phyloP scores from a whole-genome alignment of 495 filamentous ascomycete species.

The Penicilliopsis zonata region DNA sequence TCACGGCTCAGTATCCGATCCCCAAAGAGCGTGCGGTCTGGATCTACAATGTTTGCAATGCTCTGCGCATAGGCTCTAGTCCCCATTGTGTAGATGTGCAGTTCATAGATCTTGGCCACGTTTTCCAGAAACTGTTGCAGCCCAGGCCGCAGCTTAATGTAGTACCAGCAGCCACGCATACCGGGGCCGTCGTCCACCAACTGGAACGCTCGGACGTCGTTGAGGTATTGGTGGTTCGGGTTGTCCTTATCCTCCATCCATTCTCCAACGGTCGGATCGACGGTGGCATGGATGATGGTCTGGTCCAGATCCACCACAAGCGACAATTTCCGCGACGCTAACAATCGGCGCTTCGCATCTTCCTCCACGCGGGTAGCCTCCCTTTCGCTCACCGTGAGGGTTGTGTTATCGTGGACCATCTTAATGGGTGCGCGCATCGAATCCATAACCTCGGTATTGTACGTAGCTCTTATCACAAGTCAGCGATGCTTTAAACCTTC shows the following conservation, averaged over 20 bases:
- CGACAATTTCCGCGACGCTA: slow-evolving; percentile 70
- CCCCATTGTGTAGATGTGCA: slow-evolving; percentile 99
- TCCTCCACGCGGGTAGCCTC: slow-evolving; percentile 76
- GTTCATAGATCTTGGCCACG: slow-evolving; percentile 73
- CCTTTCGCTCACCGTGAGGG: slow-evolving; percentile 56
- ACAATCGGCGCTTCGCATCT: slow-evolving; percentile 69
- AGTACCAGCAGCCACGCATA: slow-evolving; percentile 76
- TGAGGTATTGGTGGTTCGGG: slow-evolving; percentile 84
- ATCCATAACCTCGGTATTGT: slow-evolving; percentile 45
- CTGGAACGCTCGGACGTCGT: slow-evolving; percentile 77
- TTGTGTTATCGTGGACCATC: slow-evolving; percentile 82
- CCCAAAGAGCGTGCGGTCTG: slow-evolving; percentile 78
- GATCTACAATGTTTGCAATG: slow-evolving; percentile 89
- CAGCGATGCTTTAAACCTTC: slow-evolving; percentile 2
- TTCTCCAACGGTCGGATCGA: slow-evolving; percentile 90
- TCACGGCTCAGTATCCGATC: slow-evolving; percentile 92
- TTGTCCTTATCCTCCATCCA: slow-evolving; percentile 84
- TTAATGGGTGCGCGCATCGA: slow-evolving; percentile 79
- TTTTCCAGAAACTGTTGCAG: slow-evolving; percentile 70
- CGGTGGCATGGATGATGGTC: slow-evolving; percentile 96
- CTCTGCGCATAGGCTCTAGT: slow-evolving; percentile 87
- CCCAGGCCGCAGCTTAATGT: slow-evolving; percentile 95
- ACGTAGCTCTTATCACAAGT: slow-evolving; percentile 27
- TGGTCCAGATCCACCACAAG: slow-evolving; percentile 96
- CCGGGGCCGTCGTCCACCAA: slow-evolving; percentile 71